Evolutionary conservation across 208 protist genomes (phyloP).

Genomic region (Trypanosoma mega): DNA sequence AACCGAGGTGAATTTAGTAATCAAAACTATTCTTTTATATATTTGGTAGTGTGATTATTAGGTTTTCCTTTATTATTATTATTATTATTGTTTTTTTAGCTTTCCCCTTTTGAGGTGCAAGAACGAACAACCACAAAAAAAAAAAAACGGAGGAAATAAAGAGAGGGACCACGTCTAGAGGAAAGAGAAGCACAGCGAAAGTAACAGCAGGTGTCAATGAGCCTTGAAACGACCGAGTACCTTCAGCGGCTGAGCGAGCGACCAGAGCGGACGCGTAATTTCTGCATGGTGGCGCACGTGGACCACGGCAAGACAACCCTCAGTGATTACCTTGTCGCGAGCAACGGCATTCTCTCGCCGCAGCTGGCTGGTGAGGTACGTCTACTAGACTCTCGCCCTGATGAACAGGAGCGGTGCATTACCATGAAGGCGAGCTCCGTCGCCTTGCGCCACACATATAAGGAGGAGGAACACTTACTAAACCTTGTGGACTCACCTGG

Average conservation of each 20-base stretch:
- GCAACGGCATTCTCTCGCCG: conserved; percentile 97
- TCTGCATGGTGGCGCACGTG: conserved; percentile 98
- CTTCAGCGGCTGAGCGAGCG: conserved; percentile 60
- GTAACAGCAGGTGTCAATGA: conserved; percentile 21
- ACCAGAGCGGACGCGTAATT: conserved; percentile 92
- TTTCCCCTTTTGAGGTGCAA: neutral
- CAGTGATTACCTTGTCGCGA: conserved; percentile 96
- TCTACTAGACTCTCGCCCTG: conserved; percentile 96
- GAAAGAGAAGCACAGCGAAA: too few relatives aligned
- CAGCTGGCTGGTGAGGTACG: conserved; percentile 97
- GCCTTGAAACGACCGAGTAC: conserved; percentile 37
- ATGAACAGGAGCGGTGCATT: conserved; percentile 98
- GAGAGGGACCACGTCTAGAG: too few relatives aligned
- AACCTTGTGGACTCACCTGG: conserved; percentile 99
- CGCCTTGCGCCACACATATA: conserved; percentile 84
- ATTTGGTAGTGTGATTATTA: neutral
- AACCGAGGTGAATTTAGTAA: too few relatives aligned
- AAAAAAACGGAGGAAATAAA: too few relatives aligned
- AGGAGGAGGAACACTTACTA: conserved; percentile 80
- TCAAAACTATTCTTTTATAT: too few relatives aligned
- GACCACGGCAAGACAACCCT: conserved; percentile 99
- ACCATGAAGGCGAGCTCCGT: conserved; percentile 99
- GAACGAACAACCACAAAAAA: too few relatives aligned
- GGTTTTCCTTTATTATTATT: conserved; percentile 1
- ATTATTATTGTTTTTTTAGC: neutral